Percentiles rank a stretch among this genome's conserved stretches.
Conservation (phyloP, 805 yeast species). For the Danielozyma ontarioensis region DNA sequence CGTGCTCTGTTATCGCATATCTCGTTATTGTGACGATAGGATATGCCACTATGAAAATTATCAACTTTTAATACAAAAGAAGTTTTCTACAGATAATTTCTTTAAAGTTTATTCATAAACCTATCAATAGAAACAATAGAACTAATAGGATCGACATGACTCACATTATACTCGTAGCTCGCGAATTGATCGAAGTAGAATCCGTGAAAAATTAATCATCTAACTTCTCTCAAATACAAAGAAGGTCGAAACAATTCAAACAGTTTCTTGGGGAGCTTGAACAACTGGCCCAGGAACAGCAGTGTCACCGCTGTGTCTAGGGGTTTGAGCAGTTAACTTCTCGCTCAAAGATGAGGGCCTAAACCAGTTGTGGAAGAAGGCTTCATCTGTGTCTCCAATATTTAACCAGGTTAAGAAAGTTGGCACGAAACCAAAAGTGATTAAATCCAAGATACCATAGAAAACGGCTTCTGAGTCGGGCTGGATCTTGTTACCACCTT, state of each 20-base stretch:
- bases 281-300: slow-evolving; percentile 22
- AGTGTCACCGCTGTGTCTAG: slow-evolving; percentile 44
- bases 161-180: too few relatives aligned
- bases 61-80: slow-evolving; percentile 19
- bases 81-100: too few relatives aligned
- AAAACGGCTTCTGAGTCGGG: slow-evolving; percentile 57
- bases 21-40: slow-evolving; percentile 73
- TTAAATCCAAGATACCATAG: slow-evolving; percentile 53
- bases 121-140: too few relatives aligned
- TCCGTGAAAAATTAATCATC: too few relatives aligned
- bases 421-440: slow-evolving; percentile 41
- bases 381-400: slow-evolving; percentile 20
- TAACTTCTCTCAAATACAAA: too few relatives aligned
- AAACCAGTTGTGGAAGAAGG: slow-evolving; percentile 15
- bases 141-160: too few relatives aligned
- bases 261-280: slow-evolving; percentile 1
- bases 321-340: slow-evolving; percentile 21
- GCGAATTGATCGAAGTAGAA: too few relatives aligned
- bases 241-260: not conserved
- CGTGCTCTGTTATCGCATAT: slow-evolving; percentile 75
- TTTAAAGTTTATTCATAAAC: too few relatives aligned
- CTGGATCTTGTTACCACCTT: slow-evolving; percentile 59
- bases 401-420: slow-evolving; percentile 26
- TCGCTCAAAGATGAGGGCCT: slow-evolving; percentile 8
- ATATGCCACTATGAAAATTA: slow-evolving; percentile 56